These are phyloP conservation scores for Pichia sorboxylosa DNA, from an alignment of 1,139 yeast genomes.

Conservation along the genomic window DNA sequence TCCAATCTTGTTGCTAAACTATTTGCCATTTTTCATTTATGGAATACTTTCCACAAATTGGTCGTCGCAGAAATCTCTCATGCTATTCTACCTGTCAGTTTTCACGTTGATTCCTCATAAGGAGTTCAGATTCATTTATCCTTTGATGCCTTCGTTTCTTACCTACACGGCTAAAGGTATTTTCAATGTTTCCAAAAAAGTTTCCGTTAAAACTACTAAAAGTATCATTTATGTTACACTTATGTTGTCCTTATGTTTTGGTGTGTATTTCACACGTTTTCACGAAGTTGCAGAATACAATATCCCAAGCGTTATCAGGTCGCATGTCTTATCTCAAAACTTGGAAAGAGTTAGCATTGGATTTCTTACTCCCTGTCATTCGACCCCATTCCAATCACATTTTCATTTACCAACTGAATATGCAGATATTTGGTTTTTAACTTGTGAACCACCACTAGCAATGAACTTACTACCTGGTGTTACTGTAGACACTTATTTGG, in stretches of 20 bases:
- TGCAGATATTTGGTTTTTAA: conserved; percentile 54
- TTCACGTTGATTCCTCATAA: conserved; percentile 71
- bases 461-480: conserved; percentile 13
- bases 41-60: conserved; percentile 26
- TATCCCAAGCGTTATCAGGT: conserved; percentile 32
- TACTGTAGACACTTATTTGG: conserved; percentile 42
- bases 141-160: conserved; percentile 66
- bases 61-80: conserved; percentile 17
- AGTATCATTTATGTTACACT: conserved; percentile 3
- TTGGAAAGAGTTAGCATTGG: conserved; percentile 40
- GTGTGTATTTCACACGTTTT: conserved; percentile 36
- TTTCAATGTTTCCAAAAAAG: conserved; percentile 5
- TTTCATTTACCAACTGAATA: conserved; percentile 46
- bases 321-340: background rate
- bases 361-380: conserved; percentile 88
- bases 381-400: conserved; percentile 91
- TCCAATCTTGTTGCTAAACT: conserved; percentile 61
- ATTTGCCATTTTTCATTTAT: conserved; percentile 45
- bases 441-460: conserved; percentile 82
- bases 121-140: conserved; percentile 85
- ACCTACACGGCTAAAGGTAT: conserved; percentile 28
- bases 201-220: conserved; percentile 5
- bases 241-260: conserved; percentile 11
- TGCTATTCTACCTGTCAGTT: conserved; percentile 32
- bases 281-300: conserved; percentile 84